Evolutionary conservation across 1,284 basidiomycete species (phyloP), one percentile per base, ranked within the genome.

Genomic region (Limonomyces culmigenus): DNA sequence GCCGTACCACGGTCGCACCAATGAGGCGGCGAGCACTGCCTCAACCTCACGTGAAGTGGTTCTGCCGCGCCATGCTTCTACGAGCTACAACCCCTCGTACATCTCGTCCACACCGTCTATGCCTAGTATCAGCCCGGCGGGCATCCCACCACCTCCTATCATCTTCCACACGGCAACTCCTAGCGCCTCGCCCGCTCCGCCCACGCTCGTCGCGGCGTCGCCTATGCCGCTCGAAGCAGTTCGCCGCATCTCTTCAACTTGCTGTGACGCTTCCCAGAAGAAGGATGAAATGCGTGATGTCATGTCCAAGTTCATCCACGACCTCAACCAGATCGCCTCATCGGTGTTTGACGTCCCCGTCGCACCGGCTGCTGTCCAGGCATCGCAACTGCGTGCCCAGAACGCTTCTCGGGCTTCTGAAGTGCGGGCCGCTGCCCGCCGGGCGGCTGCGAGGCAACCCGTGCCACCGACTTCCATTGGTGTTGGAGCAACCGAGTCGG

Each of bases 221-320:
- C 30, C 5, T 15, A 32, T 14, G 13, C 36, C 14, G 16, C 35
- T 13, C n/a, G 4, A 12, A 14, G 8, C 15, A 8, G 5, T 15
- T 27, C 4, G n/a, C 25, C 8, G 23, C 11, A 29, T 20, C 15
- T 25, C 36, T 5, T 25, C 39, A 8, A 36, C 47, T n/a, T 75
- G 70, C 49, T 78, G 72, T 51, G 58, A 67, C 4, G 48, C 69
- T 8, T 46, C 59, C 3, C 55, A 68, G 38, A 61, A 59, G 34
- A 77, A 67, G 51, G 53, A 34, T 29, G 71, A 76, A 39, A 55
- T 80, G 18, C 58, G 68, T 42, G 40, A 41, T 0, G 53, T 83
- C 17, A 52, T 84, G 37, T 48, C 56, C 29, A 59, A 56, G n/a
- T 81, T 86, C 51, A 66, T 76, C 44, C 47, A 50, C 13, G 69